Evolutionary conservation across 129 eudicot species (phyloP), one percentile per base, ranked within the genome.

Genomic region (Heracleum sosnowskyi): DNA sequence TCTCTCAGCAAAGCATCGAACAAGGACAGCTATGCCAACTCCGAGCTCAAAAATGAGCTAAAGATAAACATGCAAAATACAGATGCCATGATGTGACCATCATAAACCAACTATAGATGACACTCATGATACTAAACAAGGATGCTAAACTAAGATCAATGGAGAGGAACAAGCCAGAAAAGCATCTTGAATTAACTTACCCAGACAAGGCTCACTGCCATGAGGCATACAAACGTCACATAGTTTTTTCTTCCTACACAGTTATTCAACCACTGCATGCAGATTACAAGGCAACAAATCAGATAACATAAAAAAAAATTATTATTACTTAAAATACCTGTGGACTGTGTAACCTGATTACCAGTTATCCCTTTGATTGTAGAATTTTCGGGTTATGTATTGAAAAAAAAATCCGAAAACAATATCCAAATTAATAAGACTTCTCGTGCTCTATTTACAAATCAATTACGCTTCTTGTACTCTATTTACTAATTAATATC

Each of bases 221-320:
- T 94, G 76, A 94, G 91, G 91, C 89, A 81, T 40, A 94, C 82
- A 78, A 94, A 94, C 17, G 91, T 88, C 35, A 85, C 72, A 84
- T 94, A 94, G 76, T 94, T 94, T 76, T 87, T 94, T 78, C 92
- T 88, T 76, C 96, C 98, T 70, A 94, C 96, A 35, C 98, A 94
- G 78, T 91, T 91, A 84, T 94, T 94, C 84, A 94, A 82, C 98
- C 98, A 94, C 98, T 94, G 89, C 87, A 85, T 26, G 64, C 31
- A 83, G 66, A 80, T 69, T 49, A 40, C 26, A 83, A 74, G 26
- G 34, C 68, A 26, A 15, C 76, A 79, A 45, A 80, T 83, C 76
- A 85, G 80, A 35, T 34, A 13, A 5, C 20, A 76, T 22, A 64
- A 29, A 64, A 16, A 28, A 29, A 79, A 7, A 70, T 57, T 29